A percentile compares a stretch with the other conserved stretches of the same genome.
Evolutionary conservation across 2,329 filamentous ascomycete genomes (phyloP).

Genomic region (Scopulariopsis brevicaulis): DNA sequence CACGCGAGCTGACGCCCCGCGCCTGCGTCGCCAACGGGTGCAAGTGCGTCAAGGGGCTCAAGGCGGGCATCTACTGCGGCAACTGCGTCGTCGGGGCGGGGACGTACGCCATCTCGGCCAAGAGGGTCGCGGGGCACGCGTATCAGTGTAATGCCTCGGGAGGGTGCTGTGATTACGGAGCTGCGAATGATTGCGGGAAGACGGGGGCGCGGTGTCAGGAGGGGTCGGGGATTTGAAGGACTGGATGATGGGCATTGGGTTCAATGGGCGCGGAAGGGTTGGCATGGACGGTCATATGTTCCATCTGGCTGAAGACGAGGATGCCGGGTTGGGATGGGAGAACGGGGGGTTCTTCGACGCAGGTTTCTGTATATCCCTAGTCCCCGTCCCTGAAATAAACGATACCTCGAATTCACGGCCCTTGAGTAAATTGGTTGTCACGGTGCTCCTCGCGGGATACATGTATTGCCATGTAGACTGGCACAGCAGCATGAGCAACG

Average conservation of each 20-base stretch:
- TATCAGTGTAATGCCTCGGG: conserved; percentile 12
- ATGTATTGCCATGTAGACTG: too few relatives aligned
- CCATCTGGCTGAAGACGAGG: too few relatives aligned
- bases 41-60: conserved; percentile 5
- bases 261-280: too few relatives aligned
- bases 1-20: conserved; percentile 3
- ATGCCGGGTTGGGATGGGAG: too few relatives aligned
- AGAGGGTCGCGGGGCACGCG: conserved; percentile 10
- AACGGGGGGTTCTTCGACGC: too few relatives aligned
- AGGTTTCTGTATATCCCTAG: too few relatives aligned
- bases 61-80: conserved; percentile 6
- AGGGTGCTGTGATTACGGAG: conserved; percentile 12
- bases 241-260: background rate
- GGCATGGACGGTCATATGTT: too few relatives aligned
- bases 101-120: conserved; percentile 10
- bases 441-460: too few relatives aligned
- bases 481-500: too few relatives aligned
- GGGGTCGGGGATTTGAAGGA: background rate
- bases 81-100: conserved; percentile 10
- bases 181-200: conserved; percentile 9
- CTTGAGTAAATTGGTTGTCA: too few relatives aligned
- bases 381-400: too few relatives aligned
- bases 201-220: conserved; percentile 4
- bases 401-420: too few relatives aligned
- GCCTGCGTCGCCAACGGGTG: conserved; percentile 4